phyloP scores from a whole-genome alignment of 768 basidiomycete species.

The Suillus decipiens region DNA sequence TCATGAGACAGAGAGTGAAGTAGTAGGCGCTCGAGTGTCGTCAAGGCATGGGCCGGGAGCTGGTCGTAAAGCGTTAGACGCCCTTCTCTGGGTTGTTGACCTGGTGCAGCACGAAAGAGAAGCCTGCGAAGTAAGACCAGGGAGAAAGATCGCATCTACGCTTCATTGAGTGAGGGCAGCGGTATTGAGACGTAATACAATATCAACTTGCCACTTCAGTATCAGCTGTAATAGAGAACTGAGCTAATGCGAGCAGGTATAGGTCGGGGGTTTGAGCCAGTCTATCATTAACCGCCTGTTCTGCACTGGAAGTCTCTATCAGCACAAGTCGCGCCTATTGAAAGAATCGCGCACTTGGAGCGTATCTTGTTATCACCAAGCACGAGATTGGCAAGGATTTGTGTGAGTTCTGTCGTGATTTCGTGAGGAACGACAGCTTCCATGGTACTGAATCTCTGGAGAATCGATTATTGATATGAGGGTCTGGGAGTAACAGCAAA shows the following conservation, averaged over 20 bases:
- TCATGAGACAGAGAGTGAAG: slow-evolving; percentile 71
- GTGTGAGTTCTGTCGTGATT: slow-evolving; percentile 74
- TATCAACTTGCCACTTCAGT: slow-evolving; percentile 69
- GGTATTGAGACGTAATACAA: neutral
- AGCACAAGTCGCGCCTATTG: slow-evolving; percentile 5
- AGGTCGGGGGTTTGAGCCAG: slow-evolving; percentile 77
- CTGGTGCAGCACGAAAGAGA: slow-evolving; percentile 62
- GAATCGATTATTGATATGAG: neutral
- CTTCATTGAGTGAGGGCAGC: slow-evolving; percentile 17
- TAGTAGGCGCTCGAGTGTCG: slow-evolving; percentile 70
- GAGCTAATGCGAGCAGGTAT: slow-evolving; percentile 75
- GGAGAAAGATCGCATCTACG: slow-evolving; percentile 83
- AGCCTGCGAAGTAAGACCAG: slow-evolving; percentile 78
- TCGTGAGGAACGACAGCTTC: slow-evolving; percentile 51
- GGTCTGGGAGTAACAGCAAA: neutral
- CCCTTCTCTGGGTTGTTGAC: slow-evolving; percentile 32
- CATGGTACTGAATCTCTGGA: slow-evolving; percentile 19
- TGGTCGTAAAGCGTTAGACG: slow-evolving; percentile 77
- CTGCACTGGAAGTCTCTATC: slow-evolving; percentile 51
- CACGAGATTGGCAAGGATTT: slow-evolving; percentile 83
- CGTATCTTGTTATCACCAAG: slow-evolving; percentile 84
- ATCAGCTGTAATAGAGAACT: slow-evolving; percentile 76
- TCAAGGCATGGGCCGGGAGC: slow-evolving; percentile 63
- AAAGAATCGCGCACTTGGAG: slow-evolving; percentile 47
- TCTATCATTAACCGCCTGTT: slow-evolving; percentile 80